Percentiles rank a stretch among this genome's conserved stretches.
phyloP scores from a whole-genome alignment of 192 early-diverging fungal species.

The Endogone sp. region DNA sequence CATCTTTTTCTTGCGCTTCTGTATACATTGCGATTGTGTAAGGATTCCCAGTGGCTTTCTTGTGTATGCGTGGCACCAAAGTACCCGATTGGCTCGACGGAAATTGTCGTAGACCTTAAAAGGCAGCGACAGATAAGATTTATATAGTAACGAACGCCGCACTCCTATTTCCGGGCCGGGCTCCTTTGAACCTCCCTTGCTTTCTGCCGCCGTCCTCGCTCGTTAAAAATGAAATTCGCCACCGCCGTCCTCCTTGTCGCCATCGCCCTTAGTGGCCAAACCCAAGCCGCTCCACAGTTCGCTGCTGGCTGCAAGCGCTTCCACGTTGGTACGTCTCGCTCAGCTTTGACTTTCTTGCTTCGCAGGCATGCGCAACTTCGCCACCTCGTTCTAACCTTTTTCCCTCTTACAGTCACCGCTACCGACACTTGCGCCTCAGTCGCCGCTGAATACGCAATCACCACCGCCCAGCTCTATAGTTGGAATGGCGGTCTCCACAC shows the following conservation, averaged over 20 bases:
- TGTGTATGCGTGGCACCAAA: no score
- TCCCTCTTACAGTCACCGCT: neutral
- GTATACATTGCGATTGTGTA: no score
- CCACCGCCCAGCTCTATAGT: neutral
- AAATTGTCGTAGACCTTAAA: no score
- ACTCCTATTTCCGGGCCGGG: no score
- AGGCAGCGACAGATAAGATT: no score
- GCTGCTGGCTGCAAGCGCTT: neutral
- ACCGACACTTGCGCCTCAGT: neutral
- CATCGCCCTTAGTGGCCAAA: neutral
- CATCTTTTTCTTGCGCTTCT: no score
- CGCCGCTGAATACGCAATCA: neutral
- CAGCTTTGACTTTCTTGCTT: no score
- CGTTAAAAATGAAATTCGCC: slow-evolving; percentile 1
- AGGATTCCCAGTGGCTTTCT: no score
- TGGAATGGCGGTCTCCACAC: slow-evolving; percentile 7
- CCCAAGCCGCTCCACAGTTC: neutral
- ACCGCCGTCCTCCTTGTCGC: neutral
- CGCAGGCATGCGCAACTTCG: neutral
- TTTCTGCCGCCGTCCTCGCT: no score
- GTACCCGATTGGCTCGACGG: no score
- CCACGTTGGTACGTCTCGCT: neutral
- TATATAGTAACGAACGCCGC: no score
- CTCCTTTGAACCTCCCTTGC: no score
- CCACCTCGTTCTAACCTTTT: neutral